Conservation (phyloP, 345 rosid genomes). For the Salix udensis region DNA sequence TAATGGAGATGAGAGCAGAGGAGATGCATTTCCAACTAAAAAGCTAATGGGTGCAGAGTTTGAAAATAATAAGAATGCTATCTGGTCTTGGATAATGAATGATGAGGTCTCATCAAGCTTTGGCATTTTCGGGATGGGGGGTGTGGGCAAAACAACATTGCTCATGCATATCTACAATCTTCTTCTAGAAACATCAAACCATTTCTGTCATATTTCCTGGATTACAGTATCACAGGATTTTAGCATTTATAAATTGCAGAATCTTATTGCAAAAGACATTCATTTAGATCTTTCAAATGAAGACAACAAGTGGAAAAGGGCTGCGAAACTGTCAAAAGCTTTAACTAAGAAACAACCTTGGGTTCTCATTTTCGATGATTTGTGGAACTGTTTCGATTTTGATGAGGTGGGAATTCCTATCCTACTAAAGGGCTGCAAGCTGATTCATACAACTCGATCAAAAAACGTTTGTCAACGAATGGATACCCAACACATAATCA, state of each 20-base stretch:
- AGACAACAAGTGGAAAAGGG: neutral
- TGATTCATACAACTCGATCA: too few species aligned
- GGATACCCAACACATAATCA: too few species aligned
- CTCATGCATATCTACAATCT: constrained; percentile 12
- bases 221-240: neutral
- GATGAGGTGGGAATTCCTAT: constrained; percentile 15
- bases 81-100: too few species aligned
- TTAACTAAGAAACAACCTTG: neutral
- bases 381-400: constrained; percentile 3
- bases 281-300: neutral
- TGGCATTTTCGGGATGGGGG: too few species aligned
- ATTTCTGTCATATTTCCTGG: constrained; percentile 8
- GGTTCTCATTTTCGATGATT: constrained; percentile 15
- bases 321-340: neutral
- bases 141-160: constrained; percentile 18
- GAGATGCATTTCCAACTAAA: too few species aligned
- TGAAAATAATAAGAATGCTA: too few species aligned
- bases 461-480: too few species aligned
- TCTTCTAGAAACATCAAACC: neutral
- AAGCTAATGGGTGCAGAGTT: too few species aligned
- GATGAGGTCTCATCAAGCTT: too few species aligned
- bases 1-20: too few species aligned
- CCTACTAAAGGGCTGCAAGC: neutral
- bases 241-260: neutral
- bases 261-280: neutral